These are phyloP conservation scores for Metschnikowia anglica DNA, from an alignment of 805 yeast species.

Conservation along the genomic window DNA sequence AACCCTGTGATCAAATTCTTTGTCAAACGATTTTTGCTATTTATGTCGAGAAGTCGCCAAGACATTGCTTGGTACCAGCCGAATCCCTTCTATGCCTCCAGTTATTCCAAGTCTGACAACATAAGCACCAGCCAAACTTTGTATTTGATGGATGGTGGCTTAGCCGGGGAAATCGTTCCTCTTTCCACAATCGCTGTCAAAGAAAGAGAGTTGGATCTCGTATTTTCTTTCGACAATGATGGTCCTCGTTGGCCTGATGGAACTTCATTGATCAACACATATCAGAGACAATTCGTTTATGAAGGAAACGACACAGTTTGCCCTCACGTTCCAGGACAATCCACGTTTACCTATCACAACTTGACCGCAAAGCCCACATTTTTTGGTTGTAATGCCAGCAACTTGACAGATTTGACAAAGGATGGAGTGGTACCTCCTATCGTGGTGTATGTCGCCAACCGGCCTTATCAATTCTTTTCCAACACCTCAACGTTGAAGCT, in stretches of 20 bases:
- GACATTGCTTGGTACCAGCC: slow-evolving; percentile 39
- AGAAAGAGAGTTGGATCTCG: slow-evolving; percentile 37
- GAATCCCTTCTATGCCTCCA: slow-evolving; percentile 36
- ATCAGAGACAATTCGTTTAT: slow-evolving; percentile 33
- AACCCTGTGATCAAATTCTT: slow-evolving; percentile 27
- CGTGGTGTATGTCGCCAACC: slow-evolving; percentile 74
- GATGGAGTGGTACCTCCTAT: slow-evolving; percentile 59
- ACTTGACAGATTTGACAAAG: slow-evolving; percentile 53
- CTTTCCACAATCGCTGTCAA: slow-evolving; percentile 33
- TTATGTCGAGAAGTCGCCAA: slow-evolving; percentile 25
- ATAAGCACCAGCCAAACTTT: slow-evolving; percentile 31
- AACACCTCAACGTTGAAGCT: slow-evolving; percentile 75
- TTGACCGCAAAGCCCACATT: slow-evolving; percentile 71
- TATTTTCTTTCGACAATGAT: slow-evolving; percentile 39
- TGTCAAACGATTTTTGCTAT: slow-evolving; percentile 25
- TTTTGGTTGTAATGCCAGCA: slow-evolving; percentile 75
- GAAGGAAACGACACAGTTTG: slow-evolving; percentile 62
- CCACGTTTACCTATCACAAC: slow-evolving; percentile 57
- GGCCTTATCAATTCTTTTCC: slow-evolving; percentile 61
- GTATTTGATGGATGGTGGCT: slow-evolving; percentile 41
- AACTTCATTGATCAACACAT: slow-evolving; percentile 30
- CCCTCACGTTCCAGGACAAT: slow-evolving; percentile 76
- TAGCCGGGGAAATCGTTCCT: slow-evolving; percentile 39
- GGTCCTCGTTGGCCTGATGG: slow-evolving; percentile 38
- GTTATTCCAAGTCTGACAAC: slow-evolving; percentile 28